phyloP scores from a whole-genome alignment of 108 stramenopile species.

The Nitzschia sp. region DNA sequence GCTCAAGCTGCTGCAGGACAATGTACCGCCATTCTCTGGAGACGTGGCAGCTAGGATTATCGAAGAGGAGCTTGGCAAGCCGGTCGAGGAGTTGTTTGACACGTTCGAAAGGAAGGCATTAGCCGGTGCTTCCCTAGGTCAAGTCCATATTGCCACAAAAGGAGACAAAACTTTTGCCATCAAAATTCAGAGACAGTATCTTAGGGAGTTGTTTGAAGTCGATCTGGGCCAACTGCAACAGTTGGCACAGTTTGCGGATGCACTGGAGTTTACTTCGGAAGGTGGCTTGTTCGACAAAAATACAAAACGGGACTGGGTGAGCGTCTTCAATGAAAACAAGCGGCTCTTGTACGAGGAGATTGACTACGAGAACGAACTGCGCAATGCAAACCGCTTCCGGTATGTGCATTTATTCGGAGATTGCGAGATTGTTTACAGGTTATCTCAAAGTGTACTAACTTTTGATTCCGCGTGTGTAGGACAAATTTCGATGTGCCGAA shows the following conservation, averaged over 20 bases:
- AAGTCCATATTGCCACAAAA: conserved; percentile 94
- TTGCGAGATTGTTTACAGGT: neutral
- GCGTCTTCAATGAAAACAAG: conserved; percentile 91
- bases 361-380: conserved; percentile 89
- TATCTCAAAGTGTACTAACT: too few species aligned
- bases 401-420: too few species aligned
- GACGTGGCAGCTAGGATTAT: conserved; percentile 87
- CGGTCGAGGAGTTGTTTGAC: conserved; percentile 84
- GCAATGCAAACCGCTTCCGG: conserved; percentile 85
- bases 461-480: conserved; percentile 26
- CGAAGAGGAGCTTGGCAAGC: conserved; percentile 89
- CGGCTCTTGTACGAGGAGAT: conserved; percentile 96
- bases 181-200: conserved; percentile 94
- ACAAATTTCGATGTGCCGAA: conserved; percentile 78
- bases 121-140: conserved; percentile 93
- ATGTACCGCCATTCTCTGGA: conserved; percentile 95
- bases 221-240: conserved; percentile 91
- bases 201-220: conserved; percentile 91
- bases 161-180: conserved; percentile 81
- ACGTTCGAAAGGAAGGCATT: conserved; percentile 76
- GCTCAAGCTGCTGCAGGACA: conserved; percentile 90
- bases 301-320: conserved; percentile 90
- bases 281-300: conserved; percentile 88
- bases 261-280: conserved; percentile 90
- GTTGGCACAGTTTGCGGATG: conserved; percentile 93